phyloP scores from a whole-genome alignment of 371 early-diverging fungal species.

The Actinomortierella ambigua region DNA sequence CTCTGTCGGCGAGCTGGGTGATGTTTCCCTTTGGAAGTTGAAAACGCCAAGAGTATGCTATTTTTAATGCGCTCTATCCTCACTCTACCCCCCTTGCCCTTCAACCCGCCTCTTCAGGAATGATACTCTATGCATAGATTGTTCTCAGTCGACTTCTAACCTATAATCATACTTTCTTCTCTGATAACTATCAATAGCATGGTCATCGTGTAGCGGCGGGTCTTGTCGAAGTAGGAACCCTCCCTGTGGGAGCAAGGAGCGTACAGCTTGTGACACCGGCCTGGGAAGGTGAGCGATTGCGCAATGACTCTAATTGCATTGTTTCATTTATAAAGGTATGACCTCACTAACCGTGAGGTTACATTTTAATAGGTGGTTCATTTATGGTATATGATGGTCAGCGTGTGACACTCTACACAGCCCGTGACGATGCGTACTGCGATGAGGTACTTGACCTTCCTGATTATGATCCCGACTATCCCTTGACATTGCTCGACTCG shows the following conservation, averaged over 20 bases:
- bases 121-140: too few relatives aligned
- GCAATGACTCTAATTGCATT: not conserved
- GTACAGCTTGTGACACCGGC: constrained; percentile 37
- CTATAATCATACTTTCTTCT: not conserved
- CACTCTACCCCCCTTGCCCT: too few relatives aligned
- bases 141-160: too few relatives aligned
- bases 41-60: constrained; percentile 43
- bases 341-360: not conserved
- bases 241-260: constrained; percentile 26
- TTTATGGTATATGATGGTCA: constrained; percentile 45
- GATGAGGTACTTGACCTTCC: constrained; percentile 27
- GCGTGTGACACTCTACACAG: constrained; percentile 30
- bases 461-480: constrained; percentile 37
- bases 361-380: constrained; percentile 20
- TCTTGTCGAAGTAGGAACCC: constrained; percentile 35
- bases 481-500: constrained; percentile 33
- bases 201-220: constrained; percentile 45
- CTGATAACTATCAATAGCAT: constrained; percentile 21
- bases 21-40: constrained; percentile 64
- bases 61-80: not conserved
- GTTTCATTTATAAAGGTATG: not conserved
- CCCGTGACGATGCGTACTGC: constrained; percentile 21
- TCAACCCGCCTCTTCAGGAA: too few relatives aligned
- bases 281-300: constrained; percentile 34
- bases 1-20: constrained; percentile 58